Conservation (phyloP, 345 rosid genomes). For the Mercurialis annua region DNA sequence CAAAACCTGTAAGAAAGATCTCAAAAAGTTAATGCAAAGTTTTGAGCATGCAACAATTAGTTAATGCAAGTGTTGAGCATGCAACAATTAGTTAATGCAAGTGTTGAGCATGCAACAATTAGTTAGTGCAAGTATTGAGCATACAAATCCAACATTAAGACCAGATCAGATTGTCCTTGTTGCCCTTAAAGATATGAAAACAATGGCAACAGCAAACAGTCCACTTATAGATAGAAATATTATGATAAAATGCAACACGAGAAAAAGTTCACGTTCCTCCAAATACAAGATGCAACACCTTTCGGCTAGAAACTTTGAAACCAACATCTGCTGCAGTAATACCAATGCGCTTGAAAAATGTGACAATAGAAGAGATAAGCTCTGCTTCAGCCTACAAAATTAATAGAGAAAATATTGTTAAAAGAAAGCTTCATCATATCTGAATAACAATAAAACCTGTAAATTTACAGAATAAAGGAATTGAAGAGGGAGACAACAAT, state of each 20-base stretch:
- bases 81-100: not conserved
- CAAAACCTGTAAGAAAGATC: constrained; percentile 51
- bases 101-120: not conserved
- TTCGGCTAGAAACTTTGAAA: constrained; percentile 89
- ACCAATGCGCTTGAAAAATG: constrained; percentile 82
- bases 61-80: not conserved
- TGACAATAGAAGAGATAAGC: constrained; percentile 70
- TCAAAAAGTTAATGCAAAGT: not conserved
- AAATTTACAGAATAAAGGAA: constrained; percentile 6
- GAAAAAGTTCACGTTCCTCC: not conserved
- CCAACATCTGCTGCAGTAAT: constrained; percentile 83
- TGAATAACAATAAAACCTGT: constrained; percentile 1
- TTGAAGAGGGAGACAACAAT: not conserved
- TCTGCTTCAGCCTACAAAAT: constrained; percentile 86
- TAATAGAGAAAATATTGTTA: not conserved
- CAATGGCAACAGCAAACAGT: too few species aligned
- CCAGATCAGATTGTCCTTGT: not conserved
- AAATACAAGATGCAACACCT: constrained; percentile 41
- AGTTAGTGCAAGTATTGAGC: too few species aligned
- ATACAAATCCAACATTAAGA: not conserved
- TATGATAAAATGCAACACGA: not conserved
- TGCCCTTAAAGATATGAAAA: not conserved
- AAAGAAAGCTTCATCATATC: not conserved
- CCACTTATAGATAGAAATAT: not conserved
- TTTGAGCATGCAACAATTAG: not conserved